phyloP scores from a whole-genome alignment of 129 eudicot species.

The Ambrosia artemisiifolia region DNA sequence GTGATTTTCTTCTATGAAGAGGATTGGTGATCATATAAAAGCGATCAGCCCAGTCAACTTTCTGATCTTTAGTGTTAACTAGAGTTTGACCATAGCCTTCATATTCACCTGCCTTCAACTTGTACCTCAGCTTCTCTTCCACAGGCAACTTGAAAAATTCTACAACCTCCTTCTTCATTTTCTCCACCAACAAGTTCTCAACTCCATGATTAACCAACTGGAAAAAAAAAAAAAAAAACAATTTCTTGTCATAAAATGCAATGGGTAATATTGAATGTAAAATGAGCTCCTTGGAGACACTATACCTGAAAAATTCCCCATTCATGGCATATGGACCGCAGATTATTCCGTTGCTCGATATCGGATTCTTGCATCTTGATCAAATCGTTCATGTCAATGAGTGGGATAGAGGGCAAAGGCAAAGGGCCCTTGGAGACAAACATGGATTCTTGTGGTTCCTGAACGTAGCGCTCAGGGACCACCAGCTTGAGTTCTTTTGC shows the following conservation, averaged over 20 bases:
- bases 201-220: conserved; percentile 64
- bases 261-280: not conserved
- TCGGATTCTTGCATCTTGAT: conserved; percentile 8
- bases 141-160: conserved; percentile 44
- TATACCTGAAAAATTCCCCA: conserved; percentile 67
- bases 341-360: conserved; percentile 3
- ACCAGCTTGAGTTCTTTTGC: conserved; percentile 25
- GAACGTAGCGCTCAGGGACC: conserved; percentile 30
- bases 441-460: conserved; percentile 32
- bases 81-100: conserved; percentile 63
- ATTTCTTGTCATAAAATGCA: not conserved
- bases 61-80: conserved; percentile 31
- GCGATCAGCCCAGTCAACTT: conserved; percentile 57
- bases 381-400: conserved; percentile 43
- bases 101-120: conserved; percentile 35
- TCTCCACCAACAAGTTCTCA: conserved; percentile 35
- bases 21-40: conserved; percentile 56
- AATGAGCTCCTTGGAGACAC: not conserved
- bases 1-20: conserved; percentile 43
- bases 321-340: conserved; percentile 28
- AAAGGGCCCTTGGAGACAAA: conserved; percentile 5
- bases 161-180: conserved; percentile 30
- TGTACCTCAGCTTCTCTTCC: conserved; percentile 49
- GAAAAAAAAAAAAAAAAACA: not conserved
- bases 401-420: conserved; percentile 36